These are phyloP conservation scores for Phytophthora sojae DNA, from an alignment of 352 stramenopile species.

Conservation along the genomic window DNA sequence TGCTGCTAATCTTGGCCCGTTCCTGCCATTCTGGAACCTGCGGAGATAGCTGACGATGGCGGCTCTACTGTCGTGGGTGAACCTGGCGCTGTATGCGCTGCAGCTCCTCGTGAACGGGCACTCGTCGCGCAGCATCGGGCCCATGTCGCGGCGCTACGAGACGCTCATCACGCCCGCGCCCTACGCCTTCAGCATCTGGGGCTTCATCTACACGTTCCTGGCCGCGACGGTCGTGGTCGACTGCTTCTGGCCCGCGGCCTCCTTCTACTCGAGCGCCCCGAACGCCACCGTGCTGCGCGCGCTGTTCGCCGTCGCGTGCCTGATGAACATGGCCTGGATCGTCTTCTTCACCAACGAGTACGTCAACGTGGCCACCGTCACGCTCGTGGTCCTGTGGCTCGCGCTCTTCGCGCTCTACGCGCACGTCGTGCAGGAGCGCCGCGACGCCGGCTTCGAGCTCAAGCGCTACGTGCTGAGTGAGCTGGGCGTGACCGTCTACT, in stretches of 20 bases:
- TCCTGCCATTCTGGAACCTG: not conserved
- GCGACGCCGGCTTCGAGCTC: constrained; percentile 50
- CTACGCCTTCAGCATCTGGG: constrained; percentile 85
- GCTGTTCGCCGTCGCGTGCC: constrained; percentile 70
- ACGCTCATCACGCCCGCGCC: constrained; percentile 81
- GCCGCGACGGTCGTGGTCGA: constrained; percentile 69
- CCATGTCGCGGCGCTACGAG: constrained; percentile 67
- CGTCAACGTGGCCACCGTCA: constrained; percentile 62
- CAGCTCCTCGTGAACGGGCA: constrained; percentile 72
- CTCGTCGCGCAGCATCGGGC: constrained; percentile 54
- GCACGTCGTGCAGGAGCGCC: constrained; percentile 54
- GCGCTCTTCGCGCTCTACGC: constrained; percentile 66
- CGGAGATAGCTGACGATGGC: constrained; percentile 11
- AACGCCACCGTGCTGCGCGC: constrained; percentile 57
- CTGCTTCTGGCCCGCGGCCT: constrained; percentile 69
- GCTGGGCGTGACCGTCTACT: constrained; percentile 73
- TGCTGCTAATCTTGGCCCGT: not conserved
- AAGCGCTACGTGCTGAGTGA: constrained; percentile 65
- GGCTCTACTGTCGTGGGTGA: constrained; percentile 58
- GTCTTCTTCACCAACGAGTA: constrained; percentile 74
- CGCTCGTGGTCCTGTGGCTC: constrained; percentile 69
- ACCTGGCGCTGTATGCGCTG: constrained; percentile 67
- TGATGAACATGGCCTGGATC: constrained; percentile 80
- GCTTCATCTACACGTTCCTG: constrained; percentile 80
- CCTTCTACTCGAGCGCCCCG: constrained; percentile 59